Evolutionary conservation across 2,329 filamentous ascomycete genomes (phyloP).

Genomic region (Emericellopsis atlantica): DNA sequence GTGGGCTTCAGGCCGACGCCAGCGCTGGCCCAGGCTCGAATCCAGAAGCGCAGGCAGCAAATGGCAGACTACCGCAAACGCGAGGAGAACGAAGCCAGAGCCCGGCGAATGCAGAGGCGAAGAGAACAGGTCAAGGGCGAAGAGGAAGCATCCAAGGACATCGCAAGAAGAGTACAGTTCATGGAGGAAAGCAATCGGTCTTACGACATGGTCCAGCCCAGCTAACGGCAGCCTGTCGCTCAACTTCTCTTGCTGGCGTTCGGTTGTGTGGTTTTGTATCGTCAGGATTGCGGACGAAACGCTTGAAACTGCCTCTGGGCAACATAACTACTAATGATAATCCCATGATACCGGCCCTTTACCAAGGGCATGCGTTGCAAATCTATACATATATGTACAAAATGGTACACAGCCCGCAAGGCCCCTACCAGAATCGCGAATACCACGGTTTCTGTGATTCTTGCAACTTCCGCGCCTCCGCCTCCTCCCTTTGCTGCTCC

Average conservation of each 20-base stretch:
- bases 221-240: neutral
- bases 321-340: too few relatives aligned
- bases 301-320: too few relatives aligned
- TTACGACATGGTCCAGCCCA: neutral
- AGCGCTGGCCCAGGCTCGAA: constrained; percentile 43
- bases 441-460: constrained; percentile 33
- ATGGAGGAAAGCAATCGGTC: constrained; percentile 13
- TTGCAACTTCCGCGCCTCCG: constrained; percentile 19
- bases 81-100: constrained; percentile 47
- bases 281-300: too few relatives aligned
- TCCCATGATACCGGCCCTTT: too few relatives aligned
- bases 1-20: constrained; percentile 55
- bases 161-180: constrained; percentile 23
- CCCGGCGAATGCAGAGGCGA: constrained; percentile 38
- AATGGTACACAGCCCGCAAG: neutral
- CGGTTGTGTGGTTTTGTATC: too few relatives aligned
- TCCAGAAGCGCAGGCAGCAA: constrained; percentile 45
- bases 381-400: neutral
- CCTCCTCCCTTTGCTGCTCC: constrained; percentile 20
- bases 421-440: constrained; percentile 35
- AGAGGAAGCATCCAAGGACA: neutral
- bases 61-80: constrained; percentile 49
- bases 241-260: too few relatives aligned
- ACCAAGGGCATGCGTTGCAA: too few relatives aligned
- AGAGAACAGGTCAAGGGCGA: constrained; percentile 12